Evolutionary conservation across 208 protist species (phyloP).

Genomic region (Tetramitus jugosus): DNA sequence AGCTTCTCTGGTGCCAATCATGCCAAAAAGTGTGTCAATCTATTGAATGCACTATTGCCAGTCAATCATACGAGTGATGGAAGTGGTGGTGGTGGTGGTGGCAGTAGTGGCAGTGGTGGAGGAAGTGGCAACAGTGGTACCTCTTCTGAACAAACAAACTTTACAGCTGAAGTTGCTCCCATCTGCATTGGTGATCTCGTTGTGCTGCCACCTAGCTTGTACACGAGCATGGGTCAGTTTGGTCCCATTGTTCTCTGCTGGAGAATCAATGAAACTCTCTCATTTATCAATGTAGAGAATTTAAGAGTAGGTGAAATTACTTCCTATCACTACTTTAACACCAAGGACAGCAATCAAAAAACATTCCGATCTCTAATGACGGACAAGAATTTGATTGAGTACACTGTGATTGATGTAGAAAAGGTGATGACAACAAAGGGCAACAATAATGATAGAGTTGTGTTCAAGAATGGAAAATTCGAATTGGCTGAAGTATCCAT

Average conservation of each 20-base stretch:
- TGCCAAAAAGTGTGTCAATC: neutral
- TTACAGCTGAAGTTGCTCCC: neutral
- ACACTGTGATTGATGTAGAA: conserved; percentile 9
- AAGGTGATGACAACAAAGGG: neutral
- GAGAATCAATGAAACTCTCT: neutral
- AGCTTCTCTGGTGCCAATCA: neutral
- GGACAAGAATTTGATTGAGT: neutral
- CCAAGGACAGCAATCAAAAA: neutral
- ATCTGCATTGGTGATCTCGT: conserved; percentile 1
- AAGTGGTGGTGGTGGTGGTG: neutral
- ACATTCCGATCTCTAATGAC: neutral
- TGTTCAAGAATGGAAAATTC: neutral
- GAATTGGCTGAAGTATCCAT: neutral
- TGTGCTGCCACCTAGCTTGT: conserved; percentile 9
- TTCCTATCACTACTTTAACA: neutral
- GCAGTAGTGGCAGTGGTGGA: no score
- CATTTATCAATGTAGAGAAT: neutral
- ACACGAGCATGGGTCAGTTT: neutral
- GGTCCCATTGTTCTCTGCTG: conserved; percentile 3
- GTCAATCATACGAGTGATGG: neutral
- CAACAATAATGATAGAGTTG: neutral
- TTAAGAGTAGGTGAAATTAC: conserved; percentile 1
- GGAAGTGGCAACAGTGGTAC: no score
- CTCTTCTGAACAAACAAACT: no score
- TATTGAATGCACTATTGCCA: neutral